These are phyloP conservation scores for Citrus maxima DNA, from an alignment of 345 rosid species.

Conservation along the genomic window DNA sequence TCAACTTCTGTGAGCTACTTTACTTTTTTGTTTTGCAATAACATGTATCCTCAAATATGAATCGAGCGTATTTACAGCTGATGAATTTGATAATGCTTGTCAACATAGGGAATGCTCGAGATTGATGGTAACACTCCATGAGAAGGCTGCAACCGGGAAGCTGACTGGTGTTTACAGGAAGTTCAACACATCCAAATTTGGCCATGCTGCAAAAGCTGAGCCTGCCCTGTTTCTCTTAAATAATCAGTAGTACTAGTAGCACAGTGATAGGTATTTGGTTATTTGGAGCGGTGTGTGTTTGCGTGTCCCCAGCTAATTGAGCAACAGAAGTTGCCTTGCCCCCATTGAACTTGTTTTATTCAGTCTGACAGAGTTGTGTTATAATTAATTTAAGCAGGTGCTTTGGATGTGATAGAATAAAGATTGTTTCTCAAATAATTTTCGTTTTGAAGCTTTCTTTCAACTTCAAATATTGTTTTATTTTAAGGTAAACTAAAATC, in stretches of 20 bases:
- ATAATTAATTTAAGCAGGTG: too few relatives aligned
- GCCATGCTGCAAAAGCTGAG: conserved; percentile 59
- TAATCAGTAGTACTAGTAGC: background rate
- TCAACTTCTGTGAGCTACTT: conserved; percentile 43
- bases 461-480: too few relatives aligned
- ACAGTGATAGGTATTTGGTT: background rate
- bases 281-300: background rate
- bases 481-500: too few relatives aligned
- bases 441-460: too few relatives aligned
- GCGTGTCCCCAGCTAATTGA: background rate
- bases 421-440: too few relatives aligned
- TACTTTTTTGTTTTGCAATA: background rate
- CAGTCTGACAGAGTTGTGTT: background rate
- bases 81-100: background rate
- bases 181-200: conserved; percentile 71
- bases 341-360: background rate
- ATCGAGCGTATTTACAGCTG: background rate
- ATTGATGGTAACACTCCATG: conserved; percentile 72
- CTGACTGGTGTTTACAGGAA: conserved; percentile 79
- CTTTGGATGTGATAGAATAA: background rate
- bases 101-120: conserved; percentile 68
- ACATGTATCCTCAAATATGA: background rate
- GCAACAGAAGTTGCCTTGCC: background rate
- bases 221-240: conserved; percentile 65
- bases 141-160: conserved; percentile 75